phyloP scores from a whole-genome alignment of 129 eudicot species.

The Flaveria trinervia region DNA sequence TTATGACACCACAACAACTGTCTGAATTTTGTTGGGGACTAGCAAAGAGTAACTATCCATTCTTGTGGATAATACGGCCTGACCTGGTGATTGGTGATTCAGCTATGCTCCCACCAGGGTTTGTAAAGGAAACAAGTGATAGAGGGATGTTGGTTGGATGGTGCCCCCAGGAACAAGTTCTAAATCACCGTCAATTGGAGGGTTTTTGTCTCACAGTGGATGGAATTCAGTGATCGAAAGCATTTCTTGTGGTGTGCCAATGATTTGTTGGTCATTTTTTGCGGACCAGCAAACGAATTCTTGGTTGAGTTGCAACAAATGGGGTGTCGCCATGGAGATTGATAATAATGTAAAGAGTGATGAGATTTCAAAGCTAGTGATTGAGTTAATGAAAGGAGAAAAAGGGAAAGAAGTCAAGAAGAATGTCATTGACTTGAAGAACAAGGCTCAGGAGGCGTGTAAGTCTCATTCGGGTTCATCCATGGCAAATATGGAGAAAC shows the following conservation, averaged over 20 bases:
- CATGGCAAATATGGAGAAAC: constrained; percentile 32
- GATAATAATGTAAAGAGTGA: constrained; percentile 44
- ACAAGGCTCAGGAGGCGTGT: constrained; percentile 20
- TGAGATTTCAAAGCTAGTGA: constrained; percentile 21
- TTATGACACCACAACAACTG: constrained; percentile 44
- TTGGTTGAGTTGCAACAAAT: constrained; percentile 24
- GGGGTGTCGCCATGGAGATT: constrained; percentile 30
- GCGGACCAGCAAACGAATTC: constrained; percentile 30
- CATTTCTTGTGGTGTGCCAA: constrained; percentile 18
- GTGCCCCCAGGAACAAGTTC: constrained; percentile 34
- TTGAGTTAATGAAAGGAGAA: constrained; percentile 28
- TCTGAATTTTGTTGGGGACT: constrained; percentile 65
- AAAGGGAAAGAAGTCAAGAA: constrained; percentile 26
- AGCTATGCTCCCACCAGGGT: constrained; percentile 5
- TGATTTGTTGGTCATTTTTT: constrained; percentile 34
- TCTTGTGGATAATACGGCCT: constrained; percentile 57
- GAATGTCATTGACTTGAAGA: constrained; percentile 16
- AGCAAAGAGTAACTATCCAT: constrained; percentile 45
- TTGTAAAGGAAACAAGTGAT: constrained; percentile 6
- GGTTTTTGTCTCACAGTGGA: constrained; percentile 30
- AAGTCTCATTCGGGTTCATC: constrained; percentile 24
- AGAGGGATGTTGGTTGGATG: constrained; percentile 26
- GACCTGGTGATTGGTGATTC: constrained; percentile 22
- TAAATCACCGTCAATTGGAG: constrained; percentile 23
- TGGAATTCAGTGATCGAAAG: constrained; percentile 28